These are phyloP conservation scores for Excoecaria agallocha DNA, from an alignment of 345 rosid species.

Conservation along the genomic window DNA sequence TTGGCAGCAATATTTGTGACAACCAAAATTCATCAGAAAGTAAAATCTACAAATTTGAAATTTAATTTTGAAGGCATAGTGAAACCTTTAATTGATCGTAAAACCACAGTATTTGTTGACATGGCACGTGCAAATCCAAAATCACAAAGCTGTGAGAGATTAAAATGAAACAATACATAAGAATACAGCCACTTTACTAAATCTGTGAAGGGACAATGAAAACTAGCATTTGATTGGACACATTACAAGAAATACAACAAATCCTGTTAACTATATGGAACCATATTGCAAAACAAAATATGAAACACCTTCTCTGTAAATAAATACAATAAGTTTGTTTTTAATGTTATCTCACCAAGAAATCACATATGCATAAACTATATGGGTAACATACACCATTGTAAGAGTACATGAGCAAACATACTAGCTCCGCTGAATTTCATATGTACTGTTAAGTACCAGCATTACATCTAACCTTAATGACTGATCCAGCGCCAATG, in stretches of 20 bases:
- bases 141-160: constrained; percentile 75
- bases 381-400: not conserved
- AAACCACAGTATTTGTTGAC: constrained; percentile 95
- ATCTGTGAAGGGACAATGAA: constrained; percentile 4
- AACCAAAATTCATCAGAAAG: not conserved
- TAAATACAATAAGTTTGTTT: not conserved
- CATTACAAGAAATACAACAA: not conserved
- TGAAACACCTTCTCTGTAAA: not conserved
- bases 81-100: constrained; percentile 91
- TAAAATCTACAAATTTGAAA: constrained; percentile 1
- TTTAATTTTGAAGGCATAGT: constrained; percentile 1
- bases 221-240: not conserved
- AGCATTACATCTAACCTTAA: constrained; percentile 53
- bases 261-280: not conserved
- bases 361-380: not conserved
- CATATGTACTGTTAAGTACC: not conserved
- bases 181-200: not conserved
- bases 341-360: not conserved
- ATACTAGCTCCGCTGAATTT: not conserved
- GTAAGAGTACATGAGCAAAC: not conserved
- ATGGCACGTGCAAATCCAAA: constrained; percentile 99
- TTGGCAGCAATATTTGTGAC: not conserved
- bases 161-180: constrained; percentile 18
- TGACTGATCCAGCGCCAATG: constrained; percentile 87
- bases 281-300: constrained; percentile 9